Base-by-base conservation (phyloP, 208 protist species). In the Acanthamoeba quina region DNA sequence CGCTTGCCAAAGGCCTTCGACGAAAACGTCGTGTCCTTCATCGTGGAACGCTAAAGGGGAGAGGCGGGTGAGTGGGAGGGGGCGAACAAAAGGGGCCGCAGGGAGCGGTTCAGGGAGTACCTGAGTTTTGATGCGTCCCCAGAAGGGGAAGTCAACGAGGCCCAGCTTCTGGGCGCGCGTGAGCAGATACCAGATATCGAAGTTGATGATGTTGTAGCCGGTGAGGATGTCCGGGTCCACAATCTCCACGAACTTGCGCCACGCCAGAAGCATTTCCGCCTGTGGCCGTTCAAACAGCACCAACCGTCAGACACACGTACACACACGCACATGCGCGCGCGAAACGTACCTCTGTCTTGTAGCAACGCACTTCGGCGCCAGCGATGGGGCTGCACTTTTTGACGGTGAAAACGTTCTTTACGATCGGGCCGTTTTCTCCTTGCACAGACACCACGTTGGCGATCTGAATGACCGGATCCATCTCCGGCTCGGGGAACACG, bases 391-490 rank as follows among this genome's bases (percentile, higher is more conserved):
- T 98, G 95, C 99, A 99, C 78, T 97, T 98, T 13, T 98, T 98
- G 15, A 99, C 96, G 1, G 98, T 99, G 86, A 99, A 99, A 7
- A 98, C 94, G 41, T 97, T 98, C 5, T 95, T 96, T 9, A 98
- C 93, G 66, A 97, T 88, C 13, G 97, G 96, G 41, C 95, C 80
- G 6, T 21, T 11, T 17, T 97, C 93, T 70, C 96, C 96, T 91
- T 98, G 97, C 37, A 99, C 97, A 5, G 92, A 95, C 56, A 99
- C 98, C 95, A 99, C 97, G 94, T 99, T 99, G 0, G 99, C 98
- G 80, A 99, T 99, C 95, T 99, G 99, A 96, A 99, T 99, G 29
- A 99, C 99, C 21, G 99, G 98, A 96, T 99, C 99, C 34, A 99
- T 88, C 85, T 99, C 98, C 37, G 99, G 96, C 58, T 99, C 98